Evolutionary conservation across 2,329 filamentous ascomycete species (phyloP), one percentile per base, ranked within the genome.

Genomic region (Coleophoma crateriformis): DNA sequence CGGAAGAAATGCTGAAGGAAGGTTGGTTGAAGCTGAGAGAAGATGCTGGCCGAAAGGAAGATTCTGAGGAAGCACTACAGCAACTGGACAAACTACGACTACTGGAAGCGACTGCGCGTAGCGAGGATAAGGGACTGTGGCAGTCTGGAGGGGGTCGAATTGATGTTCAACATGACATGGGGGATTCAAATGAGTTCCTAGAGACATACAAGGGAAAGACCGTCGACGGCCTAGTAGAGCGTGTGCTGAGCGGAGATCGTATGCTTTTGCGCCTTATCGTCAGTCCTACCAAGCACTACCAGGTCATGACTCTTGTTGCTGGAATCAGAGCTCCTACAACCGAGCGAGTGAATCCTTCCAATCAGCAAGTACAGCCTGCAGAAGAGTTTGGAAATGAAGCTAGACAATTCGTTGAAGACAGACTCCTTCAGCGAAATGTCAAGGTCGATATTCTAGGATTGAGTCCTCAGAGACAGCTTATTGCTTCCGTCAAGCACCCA

Each of bases 11-110:
- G 50, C 82, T 97, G 56, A 84, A 89, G 64, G 88, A 90, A 61
- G 94, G 94, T 58, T 96, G 91, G 90, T 74, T 90, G 55, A 95
- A 94, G 72, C 80, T 99, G 52, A 84, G 94, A 56, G 94, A 99
- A 62, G 94, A 99, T 68, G 91, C 92, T 51, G 91, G 90, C 54
- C 85, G 87, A 57, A 94, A 92, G 65, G 91, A 96, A 58, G 90
- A 96, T 51, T 84, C 85, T 2, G 87, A 94, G 50, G 85, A 90
- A 46, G 77, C 85, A 8, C 75, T 79, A 27, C 72, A 84, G 55
- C 79, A 87, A 52, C 75, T 99, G 20, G 87, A 95, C 60, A 85
- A 82, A 61, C 80, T 99, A 53, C 85, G 89, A 58, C 77, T 77
- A 44, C 73, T 92, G 33, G 91, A 97, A 69, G 76, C 80, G 40